Evolutionary conservation across 116 monocot genomes (phyloP).

Genomic region (Dioscorea cayenensis): DNA sequence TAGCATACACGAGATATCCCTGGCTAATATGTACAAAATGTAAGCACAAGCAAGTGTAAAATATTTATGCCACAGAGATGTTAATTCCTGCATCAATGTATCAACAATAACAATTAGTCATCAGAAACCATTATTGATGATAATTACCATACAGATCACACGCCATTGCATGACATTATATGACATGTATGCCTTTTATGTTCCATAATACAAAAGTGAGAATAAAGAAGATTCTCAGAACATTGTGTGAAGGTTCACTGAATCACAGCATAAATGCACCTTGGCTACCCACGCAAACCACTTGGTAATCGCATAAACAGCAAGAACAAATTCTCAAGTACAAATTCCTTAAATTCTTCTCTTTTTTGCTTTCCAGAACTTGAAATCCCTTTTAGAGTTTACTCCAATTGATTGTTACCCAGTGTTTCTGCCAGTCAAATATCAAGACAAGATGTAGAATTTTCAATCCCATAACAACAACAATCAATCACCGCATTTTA

Average conservation of each 20-base stretch:
- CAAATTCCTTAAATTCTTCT: too few species aligned
- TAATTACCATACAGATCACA: not conserved
- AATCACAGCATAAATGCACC: too few species aligned
- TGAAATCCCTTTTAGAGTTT: too few species aligned
- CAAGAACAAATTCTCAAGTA: too few species aligned
- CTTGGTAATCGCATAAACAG: too few species aligned
- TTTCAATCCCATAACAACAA: constrained; percentile 43
- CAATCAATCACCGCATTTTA: not conserved
- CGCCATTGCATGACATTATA: not conserved
- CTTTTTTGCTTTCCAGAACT: too few species aligned
- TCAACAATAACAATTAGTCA: not conserved
- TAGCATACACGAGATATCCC: not conserved
- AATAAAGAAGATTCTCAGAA: too few species aligned
- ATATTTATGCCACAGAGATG: not conserved
- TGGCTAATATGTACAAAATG: not conserved
- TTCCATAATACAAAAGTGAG: too few species aligned
- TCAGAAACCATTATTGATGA: not conserved
- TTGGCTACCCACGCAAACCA: too few species aligned
- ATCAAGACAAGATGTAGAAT: constrained; percentile 46
- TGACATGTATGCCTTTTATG: not conserved
- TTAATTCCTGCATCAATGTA: not conserved
- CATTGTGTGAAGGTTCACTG: too few species aligned
- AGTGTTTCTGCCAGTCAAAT: not conserved
- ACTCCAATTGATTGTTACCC: not conserved
- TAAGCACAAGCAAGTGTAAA: not conserved